phyloP scores from a whole-genome alignment of 805 yeast genomes.

The Yarrowia phangngaensis region DNA sequence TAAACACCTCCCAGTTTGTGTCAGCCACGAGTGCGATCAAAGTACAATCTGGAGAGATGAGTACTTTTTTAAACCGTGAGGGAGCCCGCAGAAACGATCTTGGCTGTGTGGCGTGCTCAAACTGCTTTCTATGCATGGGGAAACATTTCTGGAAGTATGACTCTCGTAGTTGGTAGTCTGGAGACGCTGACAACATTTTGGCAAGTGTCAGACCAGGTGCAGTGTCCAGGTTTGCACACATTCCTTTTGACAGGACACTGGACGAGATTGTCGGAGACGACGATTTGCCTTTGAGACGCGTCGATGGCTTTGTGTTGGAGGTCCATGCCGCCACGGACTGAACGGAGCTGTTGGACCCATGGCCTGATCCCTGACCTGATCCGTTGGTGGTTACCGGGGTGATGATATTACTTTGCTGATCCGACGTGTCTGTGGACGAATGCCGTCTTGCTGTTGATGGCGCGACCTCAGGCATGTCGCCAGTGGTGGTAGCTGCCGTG shows the following conservation, averaged over 20 bases:
- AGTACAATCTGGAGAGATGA: slow-evolving; percentile 61
- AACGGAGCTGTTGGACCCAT: no score
- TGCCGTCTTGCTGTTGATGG: no score
- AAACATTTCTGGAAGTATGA: slow-evolving; percentile 69
- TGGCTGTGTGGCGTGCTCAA: slow-evolving; percentile 52
- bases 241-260: background rate
- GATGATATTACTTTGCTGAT: background rate
- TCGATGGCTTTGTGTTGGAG: no score
- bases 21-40: slow-evolving; percentile 64
- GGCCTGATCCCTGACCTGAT: no score
- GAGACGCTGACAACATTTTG: slow-evolving; percentile 2
- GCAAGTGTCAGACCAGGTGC: slow-evolving; percentile 3
- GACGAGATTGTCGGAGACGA: background rate
- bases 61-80: slow-evolving; percentile 41
- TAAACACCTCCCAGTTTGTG: slow-evolving; percentile 69
- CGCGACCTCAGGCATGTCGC: no score
- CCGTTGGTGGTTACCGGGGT: slow-evolving; percentile 14
- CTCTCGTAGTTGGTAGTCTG: slow-evolving; percentile 30
- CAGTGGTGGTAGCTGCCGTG: no score
- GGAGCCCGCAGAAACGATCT: slow-evolving; percentile 49
- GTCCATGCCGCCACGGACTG: background rate
- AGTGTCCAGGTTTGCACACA: slow-evolving; percentile 7
- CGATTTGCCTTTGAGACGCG: slow-evolving; percentile 1
- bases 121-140: slow-evolving; percentile 69
- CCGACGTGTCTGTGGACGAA: background rate